These are phyloP conservation scores for Fusarium goolgardi DNA, from an alignment of 2,329 filamentous ascomycete species.

Conservation along the genomic window DNA sequence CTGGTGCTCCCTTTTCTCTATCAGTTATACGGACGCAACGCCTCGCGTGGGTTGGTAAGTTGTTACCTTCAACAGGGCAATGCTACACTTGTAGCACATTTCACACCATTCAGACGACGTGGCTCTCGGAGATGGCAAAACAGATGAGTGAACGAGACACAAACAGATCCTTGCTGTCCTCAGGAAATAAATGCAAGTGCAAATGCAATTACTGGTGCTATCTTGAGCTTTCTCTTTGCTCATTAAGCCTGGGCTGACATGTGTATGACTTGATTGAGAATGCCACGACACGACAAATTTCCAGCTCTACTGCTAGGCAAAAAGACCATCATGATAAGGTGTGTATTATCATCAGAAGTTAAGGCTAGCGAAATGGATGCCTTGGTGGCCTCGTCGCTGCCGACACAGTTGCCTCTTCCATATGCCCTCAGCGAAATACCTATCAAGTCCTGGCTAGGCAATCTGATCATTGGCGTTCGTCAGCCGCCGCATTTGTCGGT, in stretches of 20 bases:
- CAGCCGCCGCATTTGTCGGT: slow-evolving; percentile 18
- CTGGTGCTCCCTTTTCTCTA: neutral
- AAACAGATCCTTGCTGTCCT: slow-evolving; percentile 18
- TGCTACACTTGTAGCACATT: slow-evolving; percentile 25
- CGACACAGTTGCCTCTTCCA: slow-evolving; percentile 19
- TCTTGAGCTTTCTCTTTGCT: slow-evolving; percentile 11
- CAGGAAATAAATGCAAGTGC: slow-evolving; percentile 1
- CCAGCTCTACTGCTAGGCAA: neutral
- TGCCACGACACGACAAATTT: neutral
- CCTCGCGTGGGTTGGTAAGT: neutral
- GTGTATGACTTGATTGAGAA: slow-evolving; percentile 21
- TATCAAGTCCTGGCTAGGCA: slow-evolving; percentile 10
- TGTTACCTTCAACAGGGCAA: neutral
- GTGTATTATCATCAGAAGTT: slow-evolving; percentile 12
- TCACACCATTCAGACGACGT: slow-evolving; percentile 20
- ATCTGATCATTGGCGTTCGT: slow-evolving; percentile 9
- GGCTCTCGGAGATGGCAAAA: slow-evolving; percentile 9
- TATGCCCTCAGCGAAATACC: neutral
- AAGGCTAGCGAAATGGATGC: slow-evolving; percentile 27
- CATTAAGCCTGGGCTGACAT: slow-evolving; percentile 26
- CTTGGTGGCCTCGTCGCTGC: slow-evolving; percentile 11
- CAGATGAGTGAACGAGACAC: slow-evolving; percentile 8
- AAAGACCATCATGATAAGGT: neutral
- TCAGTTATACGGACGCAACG: neutral
- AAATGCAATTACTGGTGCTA: slow-evolving; percentile 21